Base-by-base conservation (phyloP, 225 moss, liverwort and hornwort species). In the Physcomitrium patens region DNA sequence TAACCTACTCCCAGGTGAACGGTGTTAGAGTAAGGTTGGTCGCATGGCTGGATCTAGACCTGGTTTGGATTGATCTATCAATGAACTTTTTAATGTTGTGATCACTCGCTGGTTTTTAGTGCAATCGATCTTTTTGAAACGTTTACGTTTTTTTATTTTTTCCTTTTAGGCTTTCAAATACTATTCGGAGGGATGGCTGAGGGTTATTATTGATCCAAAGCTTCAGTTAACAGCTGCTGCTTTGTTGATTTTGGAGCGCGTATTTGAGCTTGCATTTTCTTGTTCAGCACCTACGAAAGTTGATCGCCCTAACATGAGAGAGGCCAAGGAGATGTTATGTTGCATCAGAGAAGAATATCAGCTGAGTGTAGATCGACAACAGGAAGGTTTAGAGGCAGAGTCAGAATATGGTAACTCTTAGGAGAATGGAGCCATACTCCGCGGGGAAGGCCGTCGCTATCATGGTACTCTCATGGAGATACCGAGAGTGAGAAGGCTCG, bases 201-300 rank as follows among this genome's bases (percentile, higher is more conserved):
- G 77, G 72, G 71, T 84, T 42, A 92, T 96, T 51, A 84, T 96
- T 60, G 96, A 96, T 60, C 96, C 96, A 42, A 84, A 70, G 77
- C 82, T 96, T 51, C 92, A 90, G 70, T 76, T 65, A 56, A 85
- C 81, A 50, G 37, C 79, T 52, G 68, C 86, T 2, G 88, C 88
- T 26, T 48, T 82, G 28, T 20, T 73, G 63, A 91, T 92, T 63
- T 81, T 94, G 76, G 88, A 91, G 54, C 92, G 83, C 59, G 64
- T 91, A 63, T 91, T 92, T 58, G 94, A 96, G 67, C 86, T 96
- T 7, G 96, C 96, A 26, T 96, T 96, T 76, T 89, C 94, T 9
- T 96, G 96, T 87, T 96, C 96, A 42, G 96, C 96, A 52, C 96
- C 96, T 0, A 94, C 94, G 1, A 96, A 94, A 79, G 70, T 81